Conservation (phyloP, 306 rosid species). For the Citrullus mucosospermus region DNA sequence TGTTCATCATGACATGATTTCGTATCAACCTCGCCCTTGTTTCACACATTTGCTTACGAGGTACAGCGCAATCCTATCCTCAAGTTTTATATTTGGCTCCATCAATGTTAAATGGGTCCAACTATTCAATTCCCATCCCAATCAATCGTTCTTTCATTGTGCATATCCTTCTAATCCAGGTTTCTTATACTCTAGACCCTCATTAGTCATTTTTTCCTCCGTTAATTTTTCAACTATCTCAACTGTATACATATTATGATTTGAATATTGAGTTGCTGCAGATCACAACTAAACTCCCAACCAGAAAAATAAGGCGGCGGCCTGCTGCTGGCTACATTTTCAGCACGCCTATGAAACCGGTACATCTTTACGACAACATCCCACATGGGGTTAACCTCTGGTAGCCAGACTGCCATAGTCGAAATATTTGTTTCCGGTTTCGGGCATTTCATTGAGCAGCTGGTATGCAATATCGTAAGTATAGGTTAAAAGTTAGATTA, state of each 20-base stretch:
- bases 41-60: slow-evolving; percentile 7
- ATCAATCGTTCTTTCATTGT: slow-evolving; percentile 5
- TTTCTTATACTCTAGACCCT: background rate
- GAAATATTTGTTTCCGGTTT: background rate
- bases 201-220: background rate
- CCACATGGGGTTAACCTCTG: background rate
- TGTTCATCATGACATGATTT: slow-evolving; percentile 4
- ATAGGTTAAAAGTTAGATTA: background rate
- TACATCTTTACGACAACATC: background rate
- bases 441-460: background rate
- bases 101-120: background rate
- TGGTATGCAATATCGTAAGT: background rate
- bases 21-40: background rate
- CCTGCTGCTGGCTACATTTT: background rate
- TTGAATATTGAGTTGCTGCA: background rate
- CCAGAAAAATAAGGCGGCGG: background rate
- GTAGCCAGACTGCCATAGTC: background rate
- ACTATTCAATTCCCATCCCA: background rate
- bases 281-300: background rate
- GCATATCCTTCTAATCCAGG: slow-evolving; percentile 1
- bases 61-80: slow-evolving; percentile 7
- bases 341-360: background rate
- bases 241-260: background rate
- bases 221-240: background rate
- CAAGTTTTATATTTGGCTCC: slow-evolving; percentile 1